Conservation (phyloP, 2,329 filamentous ascomycete genomes). For the Alternaria viburni region DNA sequence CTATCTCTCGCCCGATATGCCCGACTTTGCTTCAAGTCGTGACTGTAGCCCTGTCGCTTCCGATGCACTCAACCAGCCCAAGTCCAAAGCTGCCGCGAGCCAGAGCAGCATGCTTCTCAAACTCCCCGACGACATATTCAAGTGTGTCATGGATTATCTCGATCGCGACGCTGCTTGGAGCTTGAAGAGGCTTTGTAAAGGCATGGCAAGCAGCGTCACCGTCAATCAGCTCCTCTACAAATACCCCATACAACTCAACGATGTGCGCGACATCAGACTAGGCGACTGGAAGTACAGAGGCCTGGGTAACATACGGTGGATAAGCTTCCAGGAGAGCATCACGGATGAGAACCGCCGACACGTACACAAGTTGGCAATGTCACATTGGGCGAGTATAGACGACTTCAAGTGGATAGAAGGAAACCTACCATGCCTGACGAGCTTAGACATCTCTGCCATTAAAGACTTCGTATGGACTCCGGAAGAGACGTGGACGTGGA, state of each 20-base stretch:
- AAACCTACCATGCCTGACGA: slow-evolving; percentile 42
- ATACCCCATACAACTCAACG: slow-evolving; percentile 39
- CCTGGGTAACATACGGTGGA: slow-evolving; percentile 38
- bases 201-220: slow-evolving; percentile 37
- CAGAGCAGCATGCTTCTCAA: slow-evolving; percentile 35
- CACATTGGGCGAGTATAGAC: slow-evolving; percentile 44
- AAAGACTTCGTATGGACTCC: slow-evolving; percentile 49
- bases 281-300: slow-evolving; percentile 43
- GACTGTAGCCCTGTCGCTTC: slow-evolving; percentile 31
- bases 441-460: slow-evolving; percentile 44
- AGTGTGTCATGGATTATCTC: slow-evolving; percentile 45
- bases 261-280: slow-evolving; percentile 41
- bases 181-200: slow-evolving; percentile 42
- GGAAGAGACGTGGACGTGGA: slow-evolving; percentile 48
- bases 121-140: slow-evolving; percentile 47
- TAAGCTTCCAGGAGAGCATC: slow-evolving; percentile 40
- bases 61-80: slow-evolving; percentile 24
- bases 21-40: slow-evolving; percentile 27
- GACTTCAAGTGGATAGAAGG: slow-evolving; percentile 48
- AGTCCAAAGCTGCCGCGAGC: slow-evolving; percentile 19
- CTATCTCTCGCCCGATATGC: slow-evolving; percentile 21
- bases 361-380: slow-evolving; percentile 45
- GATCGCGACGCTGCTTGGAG: slow-evolving; percentile 41
- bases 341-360: slow-evolving; percentile 38
- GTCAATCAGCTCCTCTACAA: slow-evolving; percentile 42